Evolutionary conservation across 768 basidiomycete species (phyloP), one percentile per base, ranked within the genome.

Genomic region (Gloeostereum incarnatum): DNA sequence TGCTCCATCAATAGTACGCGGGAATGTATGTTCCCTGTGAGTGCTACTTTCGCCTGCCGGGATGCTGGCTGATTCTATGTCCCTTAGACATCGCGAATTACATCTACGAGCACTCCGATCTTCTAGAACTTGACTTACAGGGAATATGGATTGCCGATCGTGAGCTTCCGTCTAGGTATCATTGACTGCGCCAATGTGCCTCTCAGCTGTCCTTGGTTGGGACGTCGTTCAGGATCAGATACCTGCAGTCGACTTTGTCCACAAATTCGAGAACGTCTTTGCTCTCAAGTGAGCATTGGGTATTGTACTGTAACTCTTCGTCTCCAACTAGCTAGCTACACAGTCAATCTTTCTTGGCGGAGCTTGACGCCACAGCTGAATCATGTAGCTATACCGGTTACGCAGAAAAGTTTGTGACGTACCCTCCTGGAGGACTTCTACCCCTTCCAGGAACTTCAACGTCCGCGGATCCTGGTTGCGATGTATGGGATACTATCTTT

Each of bases 101-200:
- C 50, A 81, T 88, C 32, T 83, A 78, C 47, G 67, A 70, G 22
- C 61, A 84, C 31, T 70, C 77, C 1, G 50, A 43, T 0, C 51
- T 57, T 3, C 39, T 86, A 5, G 69, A 73, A 30, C 62, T 87
- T 16, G 57, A 66, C 21, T 63, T 86, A 17, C 74, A 76, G 48
- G 84, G 83, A 3, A 73, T 80, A 30, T 85, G 81, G 78, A 71
- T 84, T 19, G 62, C 66, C 19, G 81, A 86, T 57, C 78, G 83
- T 82, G 48, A 55, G 78, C 49, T 4, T 35, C 17, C 18, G 13
- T 17, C 31, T 17, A 5, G 30, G 36, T n/a, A n/a, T 25, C 22
- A 32, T 14, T 17, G 47, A 10, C 20, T 25, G 20, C 17, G 17
- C 3, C 16, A 19, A 17, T 42, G 18, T 36, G 22, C 27, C 7